Conservation (phyloP, 2,329 filamentous ascomycete species). For the Venturia nashicola region DNA sequence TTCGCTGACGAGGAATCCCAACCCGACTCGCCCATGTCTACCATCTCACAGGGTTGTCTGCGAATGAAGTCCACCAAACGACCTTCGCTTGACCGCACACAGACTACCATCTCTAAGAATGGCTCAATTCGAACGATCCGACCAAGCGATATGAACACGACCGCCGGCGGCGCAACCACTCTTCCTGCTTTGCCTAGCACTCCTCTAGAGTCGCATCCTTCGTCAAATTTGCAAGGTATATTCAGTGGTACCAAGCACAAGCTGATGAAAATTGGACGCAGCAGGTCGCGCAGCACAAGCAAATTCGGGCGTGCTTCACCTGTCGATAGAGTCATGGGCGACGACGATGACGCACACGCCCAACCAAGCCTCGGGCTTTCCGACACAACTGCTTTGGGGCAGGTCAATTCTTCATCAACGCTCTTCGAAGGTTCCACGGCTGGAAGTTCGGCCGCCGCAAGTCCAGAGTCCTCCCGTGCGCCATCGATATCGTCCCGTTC, state of each 20-base stretch:
- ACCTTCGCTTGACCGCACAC: conserved; percentile 7
- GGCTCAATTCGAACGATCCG: conserved; percentile 34
- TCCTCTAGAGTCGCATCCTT: conserved; percentile 30
- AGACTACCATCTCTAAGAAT: conserved; percentile 16
- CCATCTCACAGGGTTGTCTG: conserved; percentile 8
- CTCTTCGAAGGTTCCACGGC: conserved; percentile 27
- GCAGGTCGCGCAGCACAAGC: conserved; percentile 31
- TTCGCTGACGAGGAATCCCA: conserved; percentile 24
- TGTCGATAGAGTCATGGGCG: conserved; percentile 46
- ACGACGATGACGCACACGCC: conserved; percentile 47
- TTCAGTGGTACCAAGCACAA: conserved; percentile 33
- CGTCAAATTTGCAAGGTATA: conserved; percentile 30
- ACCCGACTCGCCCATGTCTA: conserved; percentile 24
- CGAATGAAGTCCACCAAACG: background rate
- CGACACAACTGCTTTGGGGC: conserved; percentile 48
- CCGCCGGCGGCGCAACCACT: conserved; percentile 18
- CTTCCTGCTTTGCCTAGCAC: conserved; percentile 33
- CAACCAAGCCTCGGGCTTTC: conserved; percentile 52
- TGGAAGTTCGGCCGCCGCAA: conserved; percentile 19
- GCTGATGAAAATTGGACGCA: conserved; percentile 32
- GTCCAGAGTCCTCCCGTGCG: conserved; percentile 31
- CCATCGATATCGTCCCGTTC: conserved; percentile 8
- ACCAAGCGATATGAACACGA: conserved; percentile 27
- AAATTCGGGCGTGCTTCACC: conserved; percentile 44
- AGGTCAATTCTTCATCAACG: conserved; percentile 39